Conservation (phyloP, 441 rosid species). For the Francoa sonchifolia region DNA sequence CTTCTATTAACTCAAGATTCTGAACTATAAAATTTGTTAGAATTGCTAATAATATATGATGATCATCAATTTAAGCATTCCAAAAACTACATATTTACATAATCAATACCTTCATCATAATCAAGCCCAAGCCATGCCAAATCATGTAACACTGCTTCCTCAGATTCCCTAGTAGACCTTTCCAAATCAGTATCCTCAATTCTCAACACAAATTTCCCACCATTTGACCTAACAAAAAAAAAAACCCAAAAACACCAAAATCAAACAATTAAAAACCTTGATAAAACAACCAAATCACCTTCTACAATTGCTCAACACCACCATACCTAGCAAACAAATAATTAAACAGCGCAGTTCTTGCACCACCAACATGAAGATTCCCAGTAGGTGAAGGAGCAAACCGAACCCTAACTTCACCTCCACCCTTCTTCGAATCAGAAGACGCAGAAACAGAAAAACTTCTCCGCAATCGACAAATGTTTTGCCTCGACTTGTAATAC, state of each 20-base stretch:
- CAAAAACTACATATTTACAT: neutral
- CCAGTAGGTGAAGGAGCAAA: conserved; percentile 99
- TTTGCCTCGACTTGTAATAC: neutral
- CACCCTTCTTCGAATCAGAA: conserved; percentile 9
- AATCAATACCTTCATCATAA: conserved; percentile 74
- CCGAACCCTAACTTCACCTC: conserved; percentile 57
- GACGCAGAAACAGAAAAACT: conserved; percentile 39
- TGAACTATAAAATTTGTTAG: too few species aligned
- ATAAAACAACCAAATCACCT: neutral
- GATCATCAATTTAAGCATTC: neutral
- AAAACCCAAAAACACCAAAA: neutral
- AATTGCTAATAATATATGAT: too few species aligned
- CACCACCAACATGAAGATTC: conserved; percentile 92
- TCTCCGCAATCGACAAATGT: conserved; percentile 11
- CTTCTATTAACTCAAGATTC: too few species aligned
- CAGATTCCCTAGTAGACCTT: conserved; percentile 83
- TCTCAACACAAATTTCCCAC: conserved; percentile 81
- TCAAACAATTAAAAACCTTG: neutral
- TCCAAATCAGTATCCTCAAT: conserved; percentile 91
- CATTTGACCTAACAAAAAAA: conserved; percentile 43
- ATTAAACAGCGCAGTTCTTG: conserved; percentile 93
- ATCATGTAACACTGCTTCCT: conserved; percentile 78
- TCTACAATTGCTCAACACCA: neutral
- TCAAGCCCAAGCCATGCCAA: conserved; percentile 85
- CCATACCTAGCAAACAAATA: conserved; percentile 76